Conservation (phyloP, 2,329 filamentous ascomycete genomes). For the Curvularia lunata region DNA sequence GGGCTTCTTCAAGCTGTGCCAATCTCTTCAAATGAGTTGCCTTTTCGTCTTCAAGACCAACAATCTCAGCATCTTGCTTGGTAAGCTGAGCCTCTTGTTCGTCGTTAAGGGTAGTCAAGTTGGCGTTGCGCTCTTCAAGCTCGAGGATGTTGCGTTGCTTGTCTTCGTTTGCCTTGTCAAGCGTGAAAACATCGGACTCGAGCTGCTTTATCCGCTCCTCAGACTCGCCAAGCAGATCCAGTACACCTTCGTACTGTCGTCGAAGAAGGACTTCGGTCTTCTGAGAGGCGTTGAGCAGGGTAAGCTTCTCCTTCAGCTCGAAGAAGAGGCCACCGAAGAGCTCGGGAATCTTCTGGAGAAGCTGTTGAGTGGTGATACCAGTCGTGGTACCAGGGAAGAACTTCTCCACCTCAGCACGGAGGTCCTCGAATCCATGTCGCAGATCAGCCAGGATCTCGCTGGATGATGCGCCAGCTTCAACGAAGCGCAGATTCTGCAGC, state of each 20-base stretch:
- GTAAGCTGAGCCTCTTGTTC: conserved; percentile 46
- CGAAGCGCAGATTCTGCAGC: conserved; percentile 52
- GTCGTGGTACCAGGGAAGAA: conserved; percentile 50
- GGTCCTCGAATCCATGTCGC: conserved; percentile 50
- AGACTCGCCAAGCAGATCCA: conserved; percentile 39
- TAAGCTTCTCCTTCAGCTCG: conserved; percentile 43
- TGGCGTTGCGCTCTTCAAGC: conserved; percentile 43
- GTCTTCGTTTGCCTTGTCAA: conserved; percentile 48
- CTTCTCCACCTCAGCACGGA: conserved; percentile 50
- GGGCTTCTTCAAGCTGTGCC: conserved; percentile 46
- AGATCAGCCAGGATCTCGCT: conserved; percentile 49
- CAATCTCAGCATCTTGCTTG: conserved; percentile 38
- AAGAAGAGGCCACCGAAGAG: conserved; percentile 49
- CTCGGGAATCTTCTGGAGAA: conserved; percentile 47
- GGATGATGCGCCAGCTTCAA: conserved; percentile 40
- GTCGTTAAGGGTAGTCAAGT: conserved; percentile 36
- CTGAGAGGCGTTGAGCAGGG: conserved; percentile 38
- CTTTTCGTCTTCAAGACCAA: conserved; percentile 36
- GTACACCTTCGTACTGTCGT: conserved; percentile 39
- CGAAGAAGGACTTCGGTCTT: conserved; percentile 49
- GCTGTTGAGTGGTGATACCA: conserved; percentile 48
- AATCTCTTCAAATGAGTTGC: conserved; percentile 17
- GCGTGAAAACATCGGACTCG: conserved; percentile 44
- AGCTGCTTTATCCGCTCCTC: conserved; percentile 47
- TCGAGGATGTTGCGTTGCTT: conserved; percentile 48